Evolutionary conservation across 371 early-diverging fungal genomes (phyloP), one percentile per base, ranked within the genome.

Genomic region (Mucor circinelloides): DNA sequence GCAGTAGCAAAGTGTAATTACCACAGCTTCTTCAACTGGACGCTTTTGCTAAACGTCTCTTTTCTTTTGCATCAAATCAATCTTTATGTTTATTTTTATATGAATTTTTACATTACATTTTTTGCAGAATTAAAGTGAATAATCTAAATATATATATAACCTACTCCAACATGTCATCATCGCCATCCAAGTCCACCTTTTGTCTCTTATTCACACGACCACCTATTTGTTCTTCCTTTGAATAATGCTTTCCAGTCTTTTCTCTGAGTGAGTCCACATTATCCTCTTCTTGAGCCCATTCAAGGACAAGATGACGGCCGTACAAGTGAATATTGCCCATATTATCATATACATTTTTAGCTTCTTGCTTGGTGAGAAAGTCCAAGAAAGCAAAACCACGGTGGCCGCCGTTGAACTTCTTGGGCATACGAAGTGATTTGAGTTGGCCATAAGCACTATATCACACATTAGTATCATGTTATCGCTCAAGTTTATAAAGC

Each of bases 301-400:
- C 97, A 34, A 99, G 78, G 10, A 99, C 98, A 75, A 99, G 76
- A 71, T 97, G 97, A 63, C 99, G 91, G 40, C 99, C 99, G 73
- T 99, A 98, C 85, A 99, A 90, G 87, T 99, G 99, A 38, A 99
- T 98, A 74, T 89, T 91, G 46, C 85, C 81, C 78, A 99, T 90
- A 25, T 93, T 83, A 57, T 94, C 91, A 73, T 92, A 91, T n/a
- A 95, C 98, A 66, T 90, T 89, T 77, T 92, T 86, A 34, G 99
- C 99, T 71, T 96, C 96, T 71, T 96, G 95, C 65, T 92, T 90
- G 5, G 97, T 96, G 60, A 96, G 81, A 77, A 97, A 95, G 70
- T 98, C 98, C 71, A 99, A 88, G 87, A 99, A 99, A 48, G 95
- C 96, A 81, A 99, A 99, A 71, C 99, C 99, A 66, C 99, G 94